Base-by-base conservation (phyloP, 306 rosid species). In the Lathyrus aphaca region DNA sequence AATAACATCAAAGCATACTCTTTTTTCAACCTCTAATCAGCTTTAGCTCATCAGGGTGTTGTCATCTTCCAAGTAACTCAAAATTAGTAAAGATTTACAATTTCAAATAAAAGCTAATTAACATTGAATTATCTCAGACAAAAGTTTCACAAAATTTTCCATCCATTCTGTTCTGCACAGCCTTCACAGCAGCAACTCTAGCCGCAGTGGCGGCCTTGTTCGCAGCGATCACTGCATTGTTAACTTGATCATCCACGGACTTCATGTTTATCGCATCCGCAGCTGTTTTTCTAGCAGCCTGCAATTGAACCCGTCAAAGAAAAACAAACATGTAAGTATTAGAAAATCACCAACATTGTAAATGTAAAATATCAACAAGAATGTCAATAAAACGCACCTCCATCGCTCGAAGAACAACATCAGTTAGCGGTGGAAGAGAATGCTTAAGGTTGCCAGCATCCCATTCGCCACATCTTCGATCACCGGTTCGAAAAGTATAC, bases 171-270 rank as follows among this genome's bases (percentile, higher is more conserved):
- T 89, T 95, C 69, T 91, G 97, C 79, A 95, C 99, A 35, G 99
- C 97, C 76, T 91, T 95, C 42, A 95, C 92, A 9, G 99, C 99
- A 48, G 97, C 97, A 66, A 95, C 97, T 91, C 99, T 84, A 46
- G 97, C 97, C 32, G 97, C 99, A 10, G 88, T 84, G 74, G 99
- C 99, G 3, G 95, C 95, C 54, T 88, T 83, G 71, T 89, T 95
- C 1, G 99, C 95, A 38, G 91, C 95, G 69, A 82, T 76, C 12
- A 86, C 96, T 53, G 95, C 88, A 72, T 85, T 86, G 87, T 89
- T 87, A 65, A 91, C 92, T 15, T 84, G 89, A 1, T 86, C 96
- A 19, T 95, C 97, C 37, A 91, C 87, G 6, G 87, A 82, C 53
- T 74, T 64, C 25, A 87, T 80, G 58, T 84, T 89, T 45, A 91